Evolutionary conservation across 495 filamentous ascomycete species (phyloP).

Genomic region (Podospora anserina): DNA sequence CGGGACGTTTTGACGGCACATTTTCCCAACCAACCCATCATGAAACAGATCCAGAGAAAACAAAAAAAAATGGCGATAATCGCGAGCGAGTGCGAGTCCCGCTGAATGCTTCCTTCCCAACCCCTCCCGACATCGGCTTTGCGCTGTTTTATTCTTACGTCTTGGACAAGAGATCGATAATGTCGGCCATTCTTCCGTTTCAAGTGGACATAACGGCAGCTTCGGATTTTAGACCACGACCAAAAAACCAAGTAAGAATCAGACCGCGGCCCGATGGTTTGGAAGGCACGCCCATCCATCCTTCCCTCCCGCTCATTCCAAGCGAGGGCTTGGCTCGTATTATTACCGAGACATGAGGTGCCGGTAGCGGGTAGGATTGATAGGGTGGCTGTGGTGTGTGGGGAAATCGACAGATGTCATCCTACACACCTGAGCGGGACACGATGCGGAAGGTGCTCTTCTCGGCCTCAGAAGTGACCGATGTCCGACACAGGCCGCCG

Average conservation of each 20-base stretch:
- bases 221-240: not conserved
- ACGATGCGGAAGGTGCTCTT: not conserved
- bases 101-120: not conserved
- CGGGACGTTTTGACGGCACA: not conserved
- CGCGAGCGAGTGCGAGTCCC: too few species aligned
- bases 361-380: not conserved
- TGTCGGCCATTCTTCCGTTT: not conserved
- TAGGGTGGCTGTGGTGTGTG: not conserved
- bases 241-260: not conserved
- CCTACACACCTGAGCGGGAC: not conserved
- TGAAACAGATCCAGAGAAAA: not conserved
- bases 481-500: too few species aligned
- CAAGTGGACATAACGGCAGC: not conserved
- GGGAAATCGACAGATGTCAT: not conserved
- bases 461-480: too few species aligned
- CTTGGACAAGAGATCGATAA: not conserved
- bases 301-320: not conserved
- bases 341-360: not conserved
- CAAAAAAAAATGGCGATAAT: too few species aligned
- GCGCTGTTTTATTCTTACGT: not conserved
- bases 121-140: not conserved
- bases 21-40: not conserved
- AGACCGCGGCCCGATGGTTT: constrained; percentile 1
- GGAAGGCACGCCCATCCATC: not conserved
- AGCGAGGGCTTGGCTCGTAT: not conserved